Conservation (phyloP, 768 basidiomycete genomes). For the Lentinula raphanica region DNA sequence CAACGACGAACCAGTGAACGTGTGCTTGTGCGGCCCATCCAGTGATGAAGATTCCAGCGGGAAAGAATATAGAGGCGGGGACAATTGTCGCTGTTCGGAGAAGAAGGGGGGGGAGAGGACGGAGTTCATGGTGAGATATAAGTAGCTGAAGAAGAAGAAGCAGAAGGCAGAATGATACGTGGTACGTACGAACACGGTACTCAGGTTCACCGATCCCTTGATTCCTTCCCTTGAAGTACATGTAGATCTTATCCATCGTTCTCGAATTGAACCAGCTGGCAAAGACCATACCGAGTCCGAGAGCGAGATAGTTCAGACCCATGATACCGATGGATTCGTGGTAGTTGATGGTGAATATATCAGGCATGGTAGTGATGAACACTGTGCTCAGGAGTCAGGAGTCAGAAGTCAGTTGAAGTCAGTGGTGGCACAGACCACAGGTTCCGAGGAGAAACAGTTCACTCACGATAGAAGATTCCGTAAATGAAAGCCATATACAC, state of each 20-base stretch:
- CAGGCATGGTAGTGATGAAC: slow-evolving; percentile 60
- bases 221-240: slow-evolving; percentile 44
- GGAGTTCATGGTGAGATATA: too few relatives aligned
- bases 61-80: slow-evolving; percentile 53
- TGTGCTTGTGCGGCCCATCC: slow-evolving; percentile 63
- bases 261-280: slow-evolving; percentile 53
- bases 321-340: slow-evolving; percentile 50
- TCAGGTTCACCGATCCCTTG: slow-evolving; percentile 44
- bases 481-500: slow-evolving; percentile 69
- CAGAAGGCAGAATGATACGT: not conserved
- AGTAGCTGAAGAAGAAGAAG: too few relatives aligned
- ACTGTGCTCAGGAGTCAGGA: slow-evolving; percentile 34
- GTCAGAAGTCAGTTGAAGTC: not conserved
- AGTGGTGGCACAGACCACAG: not conserved
- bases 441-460: slow-evolving; percentile 7
- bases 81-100: slow-evolving; percentile 56
- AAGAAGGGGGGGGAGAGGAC: too few relatives aligned
- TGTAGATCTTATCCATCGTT: slow-evolving; percentile 51
- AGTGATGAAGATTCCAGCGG: slow-evolving; percentile 60
- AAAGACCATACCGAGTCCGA: slow-evolving; percentile 55
- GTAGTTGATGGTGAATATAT: slow-evolving; percentile 53
- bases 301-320: slow-evolving; percentile 66
- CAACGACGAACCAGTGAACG: slow-evolving; percentile 66
- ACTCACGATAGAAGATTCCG: slow-evolving; percentile 54
- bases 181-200: slow-evolving; percentile 40